Conservation (phyloP, 129 eudicot species). For the Lonicera japonica region DNA sequence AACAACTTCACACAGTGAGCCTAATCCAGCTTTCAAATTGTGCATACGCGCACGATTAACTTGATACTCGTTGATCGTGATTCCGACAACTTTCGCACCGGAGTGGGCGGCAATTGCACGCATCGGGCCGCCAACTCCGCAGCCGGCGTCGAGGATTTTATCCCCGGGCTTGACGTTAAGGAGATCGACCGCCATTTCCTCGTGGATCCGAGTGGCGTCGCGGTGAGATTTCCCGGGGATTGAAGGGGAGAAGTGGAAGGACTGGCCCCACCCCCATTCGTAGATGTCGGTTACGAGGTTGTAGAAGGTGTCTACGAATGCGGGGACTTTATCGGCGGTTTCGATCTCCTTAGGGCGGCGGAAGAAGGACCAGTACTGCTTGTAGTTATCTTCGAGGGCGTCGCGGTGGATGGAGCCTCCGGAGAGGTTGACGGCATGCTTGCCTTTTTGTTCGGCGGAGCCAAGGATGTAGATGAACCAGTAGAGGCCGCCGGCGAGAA, state of each 20-base stretch:
- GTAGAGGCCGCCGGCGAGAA: conserved; percentile 79
- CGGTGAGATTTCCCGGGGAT: conserved; percentile 75
- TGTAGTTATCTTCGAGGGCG: conserved; percentile 68
- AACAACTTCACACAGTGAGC: conserved; percentile 64
- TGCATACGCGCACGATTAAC: conserved; percentile 69
- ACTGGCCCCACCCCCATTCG: conserved; percentile 99
- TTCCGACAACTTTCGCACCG: conserved; percentile 65
- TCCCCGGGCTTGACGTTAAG: conserved; percentile 53
- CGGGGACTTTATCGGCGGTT: conserved; percentile 71
- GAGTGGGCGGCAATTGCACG: conserved; percentile 96
- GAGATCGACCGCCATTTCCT: conserved; percentile 90
- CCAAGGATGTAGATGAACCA: conserved; percentile 92
- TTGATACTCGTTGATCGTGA: conserved; percentile 90
- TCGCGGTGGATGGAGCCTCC: conserved; percentile 82
- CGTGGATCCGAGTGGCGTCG: conserved; percentile 68
- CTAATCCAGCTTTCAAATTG: conserved; percentile 81
- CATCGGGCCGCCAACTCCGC: conserved; percentile 99
- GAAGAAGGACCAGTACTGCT: conserved; percentile 92
- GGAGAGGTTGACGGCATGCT: conserved; percentile 72
- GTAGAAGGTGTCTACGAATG: conserved; percentile 85
- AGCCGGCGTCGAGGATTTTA: conserved; percentile 73
- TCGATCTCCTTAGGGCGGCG: conserved; percentile 86
- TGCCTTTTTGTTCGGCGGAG: conserved; percentile 89
- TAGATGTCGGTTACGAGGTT: conserved; percentile 93
- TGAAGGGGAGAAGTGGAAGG: conserved; percentile 84